These are phyloP conservation scores for Ogataea wickerhamii DNA, from an alignment of 805 yeast species.

Conservation along the genomic window DNA sequence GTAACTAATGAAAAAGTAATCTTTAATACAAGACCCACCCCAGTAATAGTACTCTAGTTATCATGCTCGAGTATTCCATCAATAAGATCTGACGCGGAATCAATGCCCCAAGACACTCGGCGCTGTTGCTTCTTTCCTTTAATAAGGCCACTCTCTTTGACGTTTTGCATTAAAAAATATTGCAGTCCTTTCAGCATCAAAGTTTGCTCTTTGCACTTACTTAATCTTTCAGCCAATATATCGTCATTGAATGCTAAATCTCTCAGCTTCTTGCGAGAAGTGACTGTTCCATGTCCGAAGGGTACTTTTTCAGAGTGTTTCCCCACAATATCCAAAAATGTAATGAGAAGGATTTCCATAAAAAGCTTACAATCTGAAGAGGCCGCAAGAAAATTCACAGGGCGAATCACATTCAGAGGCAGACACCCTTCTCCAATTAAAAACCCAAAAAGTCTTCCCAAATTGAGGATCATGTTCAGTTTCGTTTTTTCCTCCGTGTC, in stretches of 20 bases:
- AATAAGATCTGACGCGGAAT: constrained; percentile 49
- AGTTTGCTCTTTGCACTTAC: constrained; percentile 56
- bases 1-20: no score
- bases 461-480: constrained; percentile 58
- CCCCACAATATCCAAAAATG: constrained; percentile 61
- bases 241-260: constrained; percentile 35
- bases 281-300: constrained; percentile 42
- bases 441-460: constrained; percentile 78
- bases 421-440: constrained; percentile 71
- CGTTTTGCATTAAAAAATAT: constrained; percentile 49
- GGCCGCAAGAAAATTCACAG: constrained; percentile 68
- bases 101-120: constrained; percentile 67
- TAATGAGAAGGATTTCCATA: constrained; percentile 67
- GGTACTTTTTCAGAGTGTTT: constrained; percentile 53
- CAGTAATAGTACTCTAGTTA: neutral
- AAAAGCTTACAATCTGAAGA: constrained; percentile 61
- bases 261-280: constrained; percentile 16
- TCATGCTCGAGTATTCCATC: constrained; percentile 33
- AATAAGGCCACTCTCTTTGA: constrained; percentile 44
- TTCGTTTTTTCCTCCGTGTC: constrained; percentile 51
- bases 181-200: constrained; percentile 63
- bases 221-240: constrained; percentile 32
- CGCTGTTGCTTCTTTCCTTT: constrained; percentile 51
- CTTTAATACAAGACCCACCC: neutral
- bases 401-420: constrained; percentile 68